phyloP scores from a whole-genome alignment of 805 yeast genomes.

The Candida insectalens region DNA sequence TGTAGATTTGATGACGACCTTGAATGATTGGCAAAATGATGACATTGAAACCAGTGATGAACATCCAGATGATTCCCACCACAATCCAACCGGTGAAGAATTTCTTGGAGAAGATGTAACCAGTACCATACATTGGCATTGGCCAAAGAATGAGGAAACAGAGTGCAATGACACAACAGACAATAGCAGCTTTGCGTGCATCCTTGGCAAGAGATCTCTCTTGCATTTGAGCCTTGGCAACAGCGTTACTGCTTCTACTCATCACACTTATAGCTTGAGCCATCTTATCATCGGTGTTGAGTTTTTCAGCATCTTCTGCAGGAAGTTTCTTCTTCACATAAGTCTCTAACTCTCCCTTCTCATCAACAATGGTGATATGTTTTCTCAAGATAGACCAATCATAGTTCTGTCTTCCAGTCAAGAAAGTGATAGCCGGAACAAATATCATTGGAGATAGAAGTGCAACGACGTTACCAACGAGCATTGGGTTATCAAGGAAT shows the following conservation, averaged over 20 bases:
- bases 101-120: slow-evolving; percentile 26
- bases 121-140: slow-evolving; percentile 31
- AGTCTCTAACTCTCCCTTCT: slow-evolving; percentile 49
- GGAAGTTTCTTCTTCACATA: slow-evolving; percentile 19
- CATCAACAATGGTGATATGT: slow-evolving; percentile 57
- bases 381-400: slow-evolving; percentile 64
- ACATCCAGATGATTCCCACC: slow-evolving; percentile 30
- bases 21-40: slow-evolving; percentile 39
- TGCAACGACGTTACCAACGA: slow-evolving; percentile 81
- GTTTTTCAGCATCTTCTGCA: slow-evolving; percentile 5
- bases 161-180: slow-evolving; percentile 54
- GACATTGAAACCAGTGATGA: slow-evolving; percentile 27
- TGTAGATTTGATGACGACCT: slow-evolving; percentile 50
- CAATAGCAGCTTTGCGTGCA: slow-evolving; percentile 48
- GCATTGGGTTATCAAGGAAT: slow-evolving; percentile 84
- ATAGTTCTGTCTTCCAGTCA: slow-evolving; percentile 61
- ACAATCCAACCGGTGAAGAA: slow-evolving; percentile 30
- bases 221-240: slow-evolving; percentile 35
- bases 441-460: slow-evolving; percentile 60
- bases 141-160: slow-evolving; percentile 50
- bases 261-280: slow-evolving; percentile 4
- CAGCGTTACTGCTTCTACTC: slow-evolving; percentile 9
- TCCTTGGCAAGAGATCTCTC: slow-evolving; percentile 41
- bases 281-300: slow-evolving; percentile 6
- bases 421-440: slow-evolving; percentile 54